These are phyloP conservation scores for Fusarium goolgardi DNA, from an alignment of 2,329 filamentous ascomycete genomes.

Conservation along the genomic window DNA sequence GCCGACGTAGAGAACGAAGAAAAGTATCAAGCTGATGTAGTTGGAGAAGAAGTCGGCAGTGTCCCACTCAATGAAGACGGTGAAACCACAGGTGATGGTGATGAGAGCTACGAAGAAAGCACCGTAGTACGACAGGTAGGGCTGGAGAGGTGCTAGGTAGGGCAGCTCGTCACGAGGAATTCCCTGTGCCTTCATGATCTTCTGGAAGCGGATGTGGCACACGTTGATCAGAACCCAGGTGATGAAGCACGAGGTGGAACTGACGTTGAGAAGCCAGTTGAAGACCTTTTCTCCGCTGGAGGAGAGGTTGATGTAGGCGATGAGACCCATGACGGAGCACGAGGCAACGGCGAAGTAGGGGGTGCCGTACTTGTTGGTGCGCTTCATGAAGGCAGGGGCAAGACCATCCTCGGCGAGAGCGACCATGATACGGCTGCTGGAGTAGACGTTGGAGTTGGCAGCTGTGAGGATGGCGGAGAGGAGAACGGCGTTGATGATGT, in stretches of 20 bases:
- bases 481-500: slow-evolving; percentile 82
- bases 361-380: slow-evolving; percentile 70
- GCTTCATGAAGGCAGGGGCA: slow-evolving; percentile 69
- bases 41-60: slow-evolving; percentile 71
- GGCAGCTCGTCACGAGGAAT: slow-evolving; percentile 69
- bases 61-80: slow-evolving; percentile 72
- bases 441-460: slow-evolving; percentile 82
- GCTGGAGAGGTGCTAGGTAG: slow-evolving; percentile 71
- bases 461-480: slow-evolving; percentile 82
- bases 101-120: slow-evolving; percentile 74
- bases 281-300: slow-evolving; percentile 70
- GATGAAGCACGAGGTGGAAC: slow-evolving; percentile 75
- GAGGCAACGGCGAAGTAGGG: slow-evolving; percentile 70
- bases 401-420: slow-evolving; percentile 73
- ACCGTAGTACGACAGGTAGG: slow-evolving; percentile 73
- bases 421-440: slow-evolving; percentile 74
- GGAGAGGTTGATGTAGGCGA: slow-evolving; percentile 76
- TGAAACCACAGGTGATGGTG: slow-evolving; percentile 75
- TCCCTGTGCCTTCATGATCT: slow-evolving; percentile 66
- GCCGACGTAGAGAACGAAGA: slow-evolving; percentile 67
- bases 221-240: slow-evolving; percentile 74
- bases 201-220: slow-evolving; percentile 74
- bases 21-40: slow-evolving; percentile 74
- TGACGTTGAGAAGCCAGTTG: slow-evolving; percentile 79
- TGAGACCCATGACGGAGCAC: slow-evolving; percentile 67